Evolutionary conservation across 2,329 filamentous ascomycete genomes (phyloP), one percentile per base, ranked within the genome.

Genomic region (Chaetomiaceae sp.): DNA sequence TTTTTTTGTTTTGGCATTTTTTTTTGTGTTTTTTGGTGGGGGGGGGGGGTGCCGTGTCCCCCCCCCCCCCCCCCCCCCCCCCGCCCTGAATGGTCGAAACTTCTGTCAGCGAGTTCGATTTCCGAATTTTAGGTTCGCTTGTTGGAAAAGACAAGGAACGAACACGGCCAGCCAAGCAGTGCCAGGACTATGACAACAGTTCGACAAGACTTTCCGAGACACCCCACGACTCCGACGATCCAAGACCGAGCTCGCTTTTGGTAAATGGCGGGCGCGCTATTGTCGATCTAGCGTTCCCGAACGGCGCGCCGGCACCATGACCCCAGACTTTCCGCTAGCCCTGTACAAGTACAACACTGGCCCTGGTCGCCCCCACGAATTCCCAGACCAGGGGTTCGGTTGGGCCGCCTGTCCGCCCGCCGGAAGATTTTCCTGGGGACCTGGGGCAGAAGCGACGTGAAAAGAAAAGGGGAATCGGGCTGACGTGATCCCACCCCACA

Each of bases 401-500:
- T 44, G 35, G 43, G 17, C 41, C 38, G 18, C 36, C 30, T 38
- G 17, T 36, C 44, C 38, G 18, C 36, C 30, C 40, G 17, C 40
- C 44, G 42, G 49, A 47, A 47, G 39, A 46, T 50, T 50, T 53
- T 46, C 29, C 47, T 42, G 45, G 50, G 47, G 43, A n/a, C n/a
- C n/a, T n/a, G n/a, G n/a, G n/a, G n/a, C n/a, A 27, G 19, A 24
- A 26, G 26, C 35, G 18, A 26, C 4, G 18, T 17, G 14, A 11
- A 26, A 33, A 39, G 14, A 45, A 37, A 47, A 27, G 38, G 38
- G 33, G 36, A 17, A 33, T 45, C 27, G 22, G 33, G 47, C 51
- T 56, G 53, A 54, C 51, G 49, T 56, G 53, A 56, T 54, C 38
- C 45, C 42, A 37, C 35, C 12, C 41, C 38, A 37, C 50, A 42